Conservation (phyloP, 352 stramenopile genomes). For the Globisporangium spinosum region DNA sequence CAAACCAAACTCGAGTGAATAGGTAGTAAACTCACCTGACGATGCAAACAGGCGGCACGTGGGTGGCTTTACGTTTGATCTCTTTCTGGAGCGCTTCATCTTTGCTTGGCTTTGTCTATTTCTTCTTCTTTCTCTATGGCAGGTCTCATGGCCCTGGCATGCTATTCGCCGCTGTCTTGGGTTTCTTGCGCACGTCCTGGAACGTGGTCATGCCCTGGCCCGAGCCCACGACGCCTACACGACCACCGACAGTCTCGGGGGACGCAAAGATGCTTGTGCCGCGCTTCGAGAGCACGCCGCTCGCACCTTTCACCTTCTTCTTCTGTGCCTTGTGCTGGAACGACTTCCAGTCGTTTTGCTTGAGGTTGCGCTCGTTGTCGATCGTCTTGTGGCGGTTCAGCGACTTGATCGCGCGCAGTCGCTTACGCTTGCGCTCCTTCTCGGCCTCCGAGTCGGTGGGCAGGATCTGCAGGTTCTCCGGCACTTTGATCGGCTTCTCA, state of each 20-base stretch:
- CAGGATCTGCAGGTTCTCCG: constrained; percentile 79
- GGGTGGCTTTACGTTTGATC: neutral
- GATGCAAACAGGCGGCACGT: too few relatives aligned
- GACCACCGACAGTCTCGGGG: constrained; percentile 74
- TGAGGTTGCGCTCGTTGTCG: constrained; percentile 79
- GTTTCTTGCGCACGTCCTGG: constrained; percentile 69
- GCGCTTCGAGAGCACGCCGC: constrained; percentile 68
- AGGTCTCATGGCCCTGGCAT: neutral
- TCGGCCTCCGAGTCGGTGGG: constrained; percentile 82
- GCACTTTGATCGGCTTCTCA: constrained; percentile 80
- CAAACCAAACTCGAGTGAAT: too few relatives aligned
- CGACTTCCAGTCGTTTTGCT: constrained; percentile 83
- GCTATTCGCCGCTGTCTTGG: constrained; percentile 27
- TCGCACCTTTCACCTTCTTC: constrained; percentile 64
- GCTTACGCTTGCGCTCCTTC: constrained; percentile 84
- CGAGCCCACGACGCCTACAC: constrained; percentile 85
- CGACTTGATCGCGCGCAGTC: constrained; percentile 79
- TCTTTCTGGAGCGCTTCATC: neutral
- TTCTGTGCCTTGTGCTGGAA: constrained; percentile 84
- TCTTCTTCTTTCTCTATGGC: neutral
- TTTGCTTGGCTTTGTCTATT: neutral
- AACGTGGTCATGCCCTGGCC: constrained; percentile 87
- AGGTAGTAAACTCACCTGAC: too few relatives aligned
- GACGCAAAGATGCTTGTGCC: constrained; percentile 89
- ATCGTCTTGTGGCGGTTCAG: constrained; percentile 85